Conservation (phyloP, 2,329 filamentous ascomycete species). For the Pseudogymnoascus sp. region DNA sequence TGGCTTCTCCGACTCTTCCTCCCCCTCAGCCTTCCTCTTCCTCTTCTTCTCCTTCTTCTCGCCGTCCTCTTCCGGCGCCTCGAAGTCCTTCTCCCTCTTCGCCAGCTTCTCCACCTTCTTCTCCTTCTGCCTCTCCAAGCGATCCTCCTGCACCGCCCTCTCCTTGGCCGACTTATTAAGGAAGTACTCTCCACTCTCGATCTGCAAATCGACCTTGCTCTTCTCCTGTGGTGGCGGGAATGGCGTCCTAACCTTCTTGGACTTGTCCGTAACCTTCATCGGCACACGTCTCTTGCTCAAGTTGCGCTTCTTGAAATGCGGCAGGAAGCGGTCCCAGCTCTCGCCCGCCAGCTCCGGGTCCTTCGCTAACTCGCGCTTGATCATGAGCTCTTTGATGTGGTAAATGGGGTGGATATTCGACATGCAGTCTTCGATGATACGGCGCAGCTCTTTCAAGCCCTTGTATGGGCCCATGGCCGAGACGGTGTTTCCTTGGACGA, state of each 20-base stretch:
- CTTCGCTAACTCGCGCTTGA: conserved; percentile 84
- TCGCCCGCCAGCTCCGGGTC: conserved; percentile 79
- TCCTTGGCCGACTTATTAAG: conserved; percentile 89
- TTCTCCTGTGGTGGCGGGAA: conserved; percentile 96
- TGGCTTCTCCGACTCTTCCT: conserved; percentile 15
- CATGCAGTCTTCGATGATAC: conserved; percentile 94
- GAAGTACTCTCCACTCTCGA: conserved; percentile 97
- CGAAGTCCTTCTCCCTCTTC: conserved; percentile 76
- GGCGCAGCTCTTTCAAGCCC: conserved; percentile 82
- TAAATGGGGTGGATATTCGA: conserved; percentile 83
- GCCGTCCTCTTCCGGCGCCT: conserved; percentile 70
- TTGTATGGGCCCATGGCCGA: conserved; percentile 87
- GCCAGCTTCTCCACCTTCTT: conserved; percentile 84
- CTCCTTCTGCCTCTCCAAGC: conserved; percentile 74
- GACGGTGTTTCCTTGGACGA: conserved; percentile 96
- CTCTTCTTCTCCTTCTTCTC: conserved; percentile 47
- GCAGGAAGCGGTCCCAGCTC: conserved; percentile 92
- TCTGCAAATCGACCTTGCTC: conserved; percentile 97
- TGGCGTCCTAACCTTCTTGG: conserved; percentile 89
- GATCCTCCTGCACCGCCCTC: conserved; percentile 66
- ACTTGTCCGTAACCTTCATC: conserved; percentile 82
- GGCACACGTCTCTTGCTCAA: conserved; percentile 77
- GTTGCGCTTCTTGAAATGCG: conserved; percentile 92
- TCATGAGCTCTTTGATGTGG: conserved; percentile 93
- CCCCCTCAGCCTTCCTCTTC: conserved; percentile 24